Conservation (phyloP, 805 yeast species). For the Candida boidinii region DNA sequence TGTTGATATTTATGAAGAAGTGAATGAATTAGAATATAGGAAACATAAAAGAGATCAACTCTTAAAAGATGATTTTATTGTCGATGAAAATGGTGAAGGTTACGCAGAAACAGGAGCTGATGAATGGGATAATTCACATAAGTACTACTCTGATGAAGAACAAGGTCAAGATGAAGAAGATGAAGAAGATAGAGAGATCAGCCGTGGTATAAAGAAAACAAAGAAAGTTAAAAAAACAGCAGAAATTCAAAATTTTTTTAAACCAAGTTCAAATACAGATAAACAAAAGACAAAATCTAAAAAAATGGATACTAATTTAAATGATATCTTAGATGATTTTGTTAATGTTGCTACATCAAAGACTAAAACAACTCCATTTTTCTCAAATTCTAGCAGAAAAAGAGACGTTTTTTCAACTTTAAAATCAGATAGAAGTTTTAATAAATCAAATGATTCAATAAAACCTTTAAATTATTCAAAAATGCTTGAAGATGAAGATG, state of each 20-base stretch:
- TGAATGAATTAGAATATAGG: slow-evolving; percentile 73
- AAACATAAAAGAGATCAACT: slow-evolving; percentile 72
- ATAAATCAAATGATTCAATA: slow-evolving; percentile 16
- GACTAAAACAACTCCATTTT: slow-evolving; percentile 14
- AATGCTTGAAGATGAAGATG: slow-evolving; percentile 14
- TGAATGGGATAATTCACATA: slow-evolving; percentile 65
- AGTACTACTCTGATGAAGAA: slow-evolving; percentile 51
- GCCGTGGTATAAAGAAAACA: too few relatives aligned
- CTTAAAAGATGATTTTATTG: slow-evolving; percentile 86
- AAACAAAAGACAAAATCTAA: slow-evolving; percentile 27
- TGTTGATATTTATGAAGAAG: slow-evolving; percentile 72
- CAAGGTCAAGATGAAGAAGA: slow-evolving; percentile 25
- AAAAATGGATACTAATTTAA: slow-evolving; percentile 41
- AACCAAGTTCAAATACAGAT: slow-evolving; percentile 18
- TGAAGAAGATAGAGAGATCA: slow-evolving; percentile 14
- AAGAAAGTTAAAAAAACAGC: slow-evolving; percentile 24
- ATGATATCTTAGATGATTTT: slow-evolving; percentile 60
- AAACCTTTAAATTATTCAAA: slow-evolving; percentile 14
- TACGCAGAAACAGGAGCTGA: slow-evolving; percentile 91
- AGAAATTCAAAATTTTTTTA: slow-evolving; percentile 41
- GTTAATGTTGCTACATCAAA: slow-evolving; percentile 19
- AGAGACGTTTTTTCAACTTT: slow-evolving; percentile 21
- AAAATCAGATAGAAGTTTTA: slow-evolving; percentile 17
- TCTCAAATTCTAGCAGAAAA: slow-evolving; percentile 8
- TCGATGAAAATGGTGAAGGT: slow-evolving; percentile 90